Conservation (phyloP, 2,329 filamentous ascomycete species). For the Fusarium lateritium region DNA sequence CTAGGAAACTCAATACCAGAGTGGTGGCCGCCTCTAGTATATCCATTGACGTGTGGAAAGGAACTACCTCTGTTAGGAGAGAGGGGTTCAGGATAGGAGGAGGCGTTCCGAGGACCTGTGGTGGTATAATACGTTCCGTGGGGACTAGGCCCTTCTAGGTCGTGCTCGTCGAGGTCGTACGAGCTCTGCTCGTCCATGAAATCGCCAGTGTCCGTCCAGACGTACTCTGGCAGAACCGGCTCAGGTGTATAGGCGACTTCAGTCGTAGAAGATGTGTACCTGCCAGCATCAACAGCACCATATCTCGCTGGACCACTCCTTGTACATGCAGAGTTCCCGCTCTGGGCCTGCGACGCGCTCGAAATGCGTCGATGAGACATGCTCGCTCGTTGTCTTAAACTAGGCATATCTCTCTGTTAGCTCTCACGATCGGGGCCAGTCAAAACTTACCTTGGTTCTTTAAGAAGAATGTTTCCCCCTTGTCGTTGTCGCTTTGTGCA, state of each 20-base stretch:
- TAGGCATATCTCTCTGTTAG: conserved; percentile 23
- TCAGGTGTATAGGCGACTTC: conserved; percentile 12
- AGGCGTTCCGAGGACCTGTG: conserved; percentile 2
- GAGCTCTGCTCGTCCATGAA: conserved; percentile 18
- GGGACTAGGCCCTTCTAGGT: conserved; percentile 24
- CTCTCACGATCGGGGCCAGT: conserved; percentile 23
- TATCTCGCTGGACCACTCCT: conserved; percentile 1
- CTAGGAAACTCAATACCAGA: conserved; percentile 2
- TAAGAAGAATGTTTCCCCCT: conserved; percentile 11
- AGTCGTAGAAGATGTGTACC: conserved; percentile 10
- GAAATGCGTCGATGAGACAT: conserved; percentile 27
- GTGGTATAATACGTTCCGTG: conserved; percentile 24
- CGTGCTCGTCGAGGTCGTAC: conserved; percentile 1
- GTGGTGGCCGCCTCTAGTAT: background rate
- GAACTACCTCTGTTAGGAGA: background rate
- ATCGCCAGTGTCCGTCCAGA: background rate
- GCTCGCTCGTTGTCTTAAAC: background rate
- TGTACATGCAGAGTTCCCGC: background rate
- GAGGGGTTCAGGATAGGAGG: conserved; percentile 9
- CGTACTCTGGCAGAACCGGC: background rate
- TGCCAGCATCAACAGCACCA: background rate
- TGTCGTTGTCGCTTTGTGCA: conserved; percentile 19
- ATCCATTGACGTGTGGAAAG: background rate
- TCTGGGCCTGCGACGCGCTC: conserved; percentile 16
- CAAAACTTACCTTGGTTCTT: conserved; percentile 26